Conservation (phyloP, 2,329 filamentous ascomycete genomes). For the Colletotrichum gloeosporioides region DNA sequence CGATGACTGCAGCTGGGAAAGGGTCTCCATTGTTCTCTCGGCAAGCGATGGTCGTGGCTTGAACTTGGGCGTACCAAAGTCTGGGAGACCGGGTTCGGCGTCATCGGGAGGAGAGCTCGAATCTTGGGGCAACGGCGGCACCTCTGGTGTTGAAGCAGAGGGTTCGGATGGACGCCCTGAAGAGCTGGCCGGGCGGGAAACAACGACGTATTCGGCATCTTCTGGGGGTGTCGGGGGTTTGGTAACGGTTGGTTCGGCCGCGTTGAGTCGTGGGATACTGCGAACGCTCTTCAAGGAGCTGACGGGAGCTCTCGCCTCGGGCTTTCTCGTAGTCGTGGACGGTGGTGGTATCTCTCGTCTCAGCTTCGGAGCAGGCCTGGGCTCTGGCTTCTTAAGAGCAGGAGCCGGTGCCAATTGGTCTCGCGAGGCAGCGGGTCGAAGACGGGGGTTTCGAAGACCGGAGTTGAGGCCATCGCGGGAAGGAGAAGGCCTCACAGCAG, state of each 20-base stretch:
- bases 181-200: constrained; percentile 30
- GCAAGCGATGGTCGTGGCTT: constrained; percentile 66
- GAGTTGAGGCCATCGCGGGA: constrained; percentile 32
- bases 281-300: neutral
- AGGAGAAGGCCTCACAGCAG: constrained; percentile 31
- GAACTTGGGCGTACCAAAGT: constrained; percentile 22
- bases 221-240: constrained; percentile 11
- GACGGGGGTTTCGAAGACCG: constrained; percentile 29
- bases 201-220: constrained; percentile 27
- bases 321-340: constrained; percentile 22
- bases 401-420: constrained; percentile 25
- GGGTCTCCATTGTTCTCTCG: constrained; percentile 85
- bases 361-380: constrained; percentile 1
- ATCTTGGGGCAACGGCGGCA: neutral
- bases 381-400: constrained; percentile 3
- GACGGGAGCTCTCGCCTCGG: neutral
- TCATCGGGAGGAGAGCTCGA: constrained; percentile 15
- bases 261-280: constrained; percentile 10
- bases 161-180: constrained; percentile 35
- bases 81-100: neutral
- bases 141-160: constrained; percentile 1
- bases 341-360: constrained; percentile 21
- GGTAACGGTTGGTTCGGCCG: constrained; percentile 13
- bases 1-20: constrained; percentile 79
- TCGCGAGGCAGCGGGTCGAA: constrained; percentile 40